Conservation (phyloP, 257 asterid genomes). For the Petunia secreta region DNA sequence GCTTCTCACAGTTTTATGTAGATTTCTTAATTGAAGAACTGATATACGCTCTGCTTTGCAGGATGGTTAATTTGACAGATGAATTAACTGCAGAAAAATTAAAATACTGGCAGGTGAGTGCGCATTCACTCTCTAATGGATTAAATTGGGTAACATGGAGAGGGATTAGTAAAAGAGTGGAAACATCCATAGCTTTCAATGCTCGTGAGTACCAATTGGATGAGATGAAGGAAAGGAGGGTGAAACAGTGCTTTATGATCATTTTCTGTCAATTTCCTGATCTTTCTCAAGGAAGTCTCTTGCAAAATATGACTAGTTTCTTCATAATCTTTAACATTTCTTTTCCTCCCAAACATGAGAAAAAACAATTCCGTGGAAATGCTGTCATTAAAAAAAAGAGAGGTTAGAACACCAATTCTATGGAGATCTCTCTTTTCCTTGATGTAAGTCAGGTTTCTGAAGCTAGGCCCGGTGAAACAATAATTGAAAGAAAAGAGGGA, state of each 20-base stretch:
- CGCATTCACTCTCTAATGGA: neutral
- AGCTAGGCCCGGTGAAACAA: neutral
- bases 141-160: too few species aligned
- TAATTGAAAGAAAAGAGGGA: neutral
- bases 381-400: neutral
- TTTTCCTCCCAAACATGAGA: conserved; percentile 4
- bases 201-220: neutral
- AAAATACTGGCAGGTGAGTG: conserved; percentile 77
- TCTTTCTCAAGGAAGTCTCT: neutral
- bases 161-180: neutral
- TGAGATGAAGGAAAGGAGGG: neutral
- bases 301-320: conserved; percentile 1
- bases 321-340: neutral
- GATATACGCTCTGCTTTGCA: conserved; percentile 45
- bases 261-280: neutral
- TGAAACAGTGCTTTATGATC: neutral
- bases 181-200: neutral
- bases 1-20: conserved; percentile 6
- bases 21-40: conserved; percentile 28
- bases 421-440: neutral
- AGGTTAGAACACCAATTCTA: neutral
- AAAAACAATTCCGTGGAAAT: neutral
- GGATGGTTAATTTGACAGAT: conserved; percentile 83
- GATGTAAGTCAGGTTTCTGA: neutral
- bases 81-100: conserved; percentile 79